Conservation (phyloP, 805 yeast genomes). For the Candida gorgasii region DNA sequence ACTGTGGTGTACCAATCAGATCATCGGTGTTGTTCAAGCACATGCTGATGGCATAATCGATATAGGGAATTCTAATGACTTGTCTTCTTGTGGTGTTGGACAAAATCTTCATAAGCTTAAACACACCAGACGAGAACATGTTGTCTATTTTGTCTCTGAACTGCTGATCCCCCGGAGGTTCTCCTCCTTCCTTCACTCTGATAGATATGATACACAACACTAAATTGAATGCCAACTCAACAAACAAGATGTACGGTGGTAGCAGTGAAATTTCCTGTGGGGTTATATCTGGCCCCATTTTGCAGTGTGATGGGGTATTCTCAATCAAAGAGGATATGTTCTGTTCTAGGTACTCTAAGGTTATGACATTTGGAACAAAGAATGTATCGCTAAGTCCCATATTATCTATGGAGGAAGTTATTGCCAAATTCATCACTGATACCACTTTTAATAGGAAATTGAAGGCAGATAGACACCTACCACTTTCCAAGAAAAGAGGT, state of each 20-base stretch:
- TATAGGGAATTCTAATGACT: not conserved
- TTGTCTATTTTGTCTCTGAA: not conserved
- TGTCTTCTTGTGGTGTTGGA: not conserved
- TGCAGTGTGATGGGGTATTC: not conserved
- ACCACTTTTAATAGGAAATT: slow-evolving; percentile 20
- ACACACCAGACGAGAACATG: not conserved
- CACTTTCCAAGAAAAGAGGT: slow-evolving; percentile 18
- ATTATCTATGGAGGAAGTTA: slow-evolving; percentile 22
- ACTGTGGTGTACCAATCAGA: not conserved
- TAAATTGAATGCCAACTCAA: not conserved
- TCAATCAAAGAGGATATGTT: not conserved
- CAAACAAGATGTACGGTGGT: not conserved
- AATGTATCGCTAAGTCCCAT: slow-evolving; percentile 1
- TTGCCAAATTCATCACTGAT: slow-evolving; percentile 20
- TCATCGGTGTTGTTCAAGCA: not conserved
- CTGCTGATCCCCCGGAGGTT: not conserved
- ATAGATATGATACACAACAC: not conserved
- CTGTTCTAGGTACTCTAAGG: not conserved
- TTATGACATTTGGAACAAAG: not conserved
- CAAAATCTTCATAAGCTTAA: not conserved
- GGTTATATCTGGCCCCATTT: not conserved
- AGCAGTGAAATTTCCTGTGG: not conserved
- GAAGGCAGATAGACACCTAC: slow-evolving; percentile 22
- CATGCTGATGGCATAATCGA: not conserved
- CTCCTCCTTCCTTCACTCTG: not conserved